Percentiles rank a stretch among this genome's conserved stretches.
Conservation (phyloP, 2,329 filamentous ascomycete species). For the Aspergillus sp. region DNA sequence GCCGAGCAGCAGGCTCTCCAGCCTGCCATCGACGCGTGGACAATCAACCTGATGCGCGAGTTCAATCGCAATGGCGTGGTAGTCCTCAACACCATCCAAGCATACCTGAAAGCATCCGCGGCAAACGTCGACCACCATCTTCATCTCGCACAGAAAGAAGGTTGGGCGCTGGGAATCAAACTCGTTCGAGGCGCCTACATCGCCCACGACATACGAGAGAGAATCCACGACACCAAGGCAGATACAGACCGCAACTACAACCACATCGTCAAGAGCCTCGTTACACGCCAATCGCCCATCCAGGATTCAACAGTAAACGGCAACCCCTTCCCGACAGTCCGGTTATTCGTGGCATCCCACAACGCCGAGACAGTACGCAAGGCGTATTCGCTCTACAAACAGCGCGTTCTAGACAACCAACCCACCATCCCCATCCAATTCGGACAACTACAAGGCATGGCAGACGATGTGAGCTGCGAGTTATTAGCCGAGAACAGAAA, state of each 20-base stretch:
- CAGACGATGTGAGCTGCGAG: constrained; percentile 72
- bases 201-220: constrained; percentile 29
- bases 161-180: constrained; percentile 41
- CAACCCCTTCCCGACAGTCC: constrained; percentile 22
- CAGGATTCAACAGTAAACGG: background rate
- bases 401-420: constrained; percentile 38
- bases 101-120: constrained; percentile 40
- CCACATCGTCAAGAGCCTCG: constrained; percentile 42
- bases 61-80: constrained; percentile 32
- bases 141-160: constrained; percentile 31
- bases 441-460: constrained; percentile 86
- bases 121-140: constrained; percentile 36
- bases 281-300: constrained; percentile 32
- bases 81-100: constrained; percentile 42
- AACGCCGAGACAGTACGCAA: constrained; percentile 46
- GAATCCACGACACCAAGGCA: constrained; percentile 34
- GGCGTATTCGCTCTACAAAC: constrained; percentile 32
- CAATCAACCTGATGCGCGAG: constrained; percentile 41
- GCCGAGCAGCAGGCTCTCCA: constrained; percentile 46
- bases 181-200: constrained; percentile 46
- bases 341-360: constrained; percentile 51
- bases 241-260: constrained; percentile 46
- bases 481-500: constrained; percentile 29
- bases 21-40: constrained; percentile 41
- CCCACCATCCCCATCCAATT: constrained; percentile 45